Evolutionary conservation across 2,329 filamentous ascomycete genomes (phyloP).

Genomic region (Rhexocercosporidium sp.): DNA sequence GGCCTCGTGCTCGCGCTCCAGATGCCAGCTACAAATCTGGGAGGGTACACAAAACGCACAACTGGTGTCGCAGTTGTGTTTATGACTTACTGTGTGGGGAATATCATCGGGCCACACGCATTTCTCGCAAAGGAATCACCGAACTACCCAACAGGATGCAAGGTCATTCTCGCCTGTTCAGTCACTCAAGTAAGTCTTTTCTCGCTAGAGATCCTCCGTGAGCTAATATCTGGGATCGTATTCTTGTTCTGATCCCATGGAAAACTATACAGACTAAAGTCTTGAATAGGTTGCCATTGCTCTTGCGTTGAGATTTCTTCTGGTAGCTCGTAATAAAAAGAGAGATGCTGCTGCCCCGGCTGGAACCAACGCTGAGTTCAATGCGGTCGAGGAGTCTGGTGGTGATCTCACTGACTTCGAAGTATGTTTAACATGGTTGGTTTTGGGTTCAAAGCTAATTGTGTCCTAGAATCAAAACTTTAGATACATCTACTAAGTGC

Average conservation of each 20-base stretch:
- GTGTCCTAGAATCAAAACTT: slow-evolving; percentile 18
- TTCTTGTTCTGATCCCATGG: too few species aligned
- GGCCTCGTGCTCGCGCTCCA: slow-evolving; percentile 59
- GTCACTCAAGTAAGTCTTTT: slow-evolving; percentile 48
- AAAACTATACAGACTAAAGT: too few species aligned
- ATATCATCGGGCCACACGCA: slow-evolving; percentile 54
- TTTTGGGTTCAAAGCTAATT: slow-evolving; percentile 7
- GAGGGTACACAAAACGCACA: slow-evolving; percentile 53
- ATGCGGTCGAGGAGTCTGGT: slow-evolving; percentile 37
- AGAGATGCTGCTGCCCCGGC: slow-evolving; percentile 39
- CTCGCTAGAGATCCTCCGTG: too few species aligned
- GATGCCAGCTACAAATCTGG: slow-evolving; percentile 50
- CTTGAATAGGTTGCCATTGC: too few species aligned
- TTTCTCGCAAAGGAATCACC: slow-evolving; percentile 57
- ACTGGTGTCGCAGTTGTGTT: slow-evolving; percentile 52
- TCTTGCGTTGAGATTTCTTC: slow-evolving; percentile 43
- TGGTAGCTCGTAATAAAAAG: slow-evolving; percentile 47
- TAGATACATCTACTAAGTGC: slow-evolving; percentile 17
- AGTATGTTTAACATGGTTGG: slow-evolving; percentile 30
- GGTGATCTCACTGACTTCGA: slow-evolving; percentile 49
- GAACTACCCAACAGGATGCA: slow-evolving; percentile 56
- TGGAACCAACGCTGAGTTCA: slow-evolving; percentile 12
- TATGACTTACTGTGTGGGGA: slow-evolving; percentile 23
- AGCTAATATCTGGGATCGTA: too few species aligned
- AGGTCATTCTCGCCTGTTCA: slow-evolving; percentile 53